Evolutionary conservation across 2,329 filamentous ascomycete genomes (phyloP).

Genomic region (Aspergillus felis): DNA sequence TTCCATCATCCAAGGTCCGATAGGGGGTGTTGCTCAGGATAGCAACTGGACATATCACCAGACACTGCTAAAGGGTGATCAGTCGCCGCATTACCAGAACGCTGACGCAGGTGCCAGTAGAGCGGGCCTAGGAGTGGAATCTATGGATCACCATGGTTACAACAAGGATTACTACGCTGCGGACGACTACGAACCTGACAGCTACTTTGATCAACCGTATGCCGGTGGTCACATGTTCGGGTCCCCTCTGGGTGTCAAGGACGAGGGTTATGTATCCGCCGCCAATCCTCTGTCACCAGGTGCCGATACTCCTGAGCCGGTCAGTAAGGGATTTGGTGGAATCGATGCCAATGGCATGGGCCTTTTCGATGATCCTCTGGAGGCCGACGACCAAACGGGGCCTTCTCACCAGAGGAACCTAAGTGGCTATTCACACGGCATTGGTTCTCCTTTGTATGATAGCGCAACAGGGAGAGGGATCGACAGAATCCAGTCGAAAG

Average conservation of each 20-base stretch:
- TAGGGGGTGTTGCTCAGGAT: conserved; percentile 53
- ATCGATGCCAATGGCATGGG: conserved; percentile 51
- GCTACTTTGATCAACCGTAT: conserved; percentile 37
- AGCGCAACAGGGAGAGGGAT: conserved; percentile 81
- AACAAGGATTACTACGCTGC: conserved; percentile 59
- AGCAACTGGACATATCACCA: conserved; percentile 54
- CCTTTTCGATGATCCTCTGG: conserved; percentile 46
- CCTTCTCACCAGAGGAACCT: conserved; percentile 60
- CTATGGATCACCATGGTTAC: conserved; percentile 54
- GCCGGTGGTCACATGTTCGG: conserved; percentile 39
- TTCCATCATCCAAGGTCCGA: conserved; percentile 72
- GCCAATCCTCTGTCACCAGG: conserved; percentile 54
- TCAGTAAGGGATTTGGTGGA: conserved; percentile 49
- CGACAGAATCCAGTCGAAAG: conserved; percentile 89
- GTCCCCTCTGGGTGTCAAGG: conserved; percentile 60
- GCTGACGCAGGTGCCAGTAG: conserved; percentile 48
- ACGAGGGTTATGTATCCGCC: conserved; percentile 90
- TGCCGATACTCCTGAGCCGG: conserved; percentile 44
- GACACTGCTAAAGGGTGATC: conserved; percentile 47
- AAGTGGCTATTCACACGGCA: conserved; percentile 88
- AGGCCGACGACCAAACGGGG: conserved; percentile 63
- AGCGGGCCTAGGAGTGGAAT: conserved; percentile 52
- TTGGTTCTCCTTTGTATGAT: conserved; percentile 86
- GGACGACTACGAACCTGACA: conserved; percentile 34
- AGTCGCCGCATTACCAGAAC: conserved; percentile 21